phyloP scores from a whole-genome alignment of 2,329 filamentous ascomycete genomes.

The Cladophialophora chaetospira region DNA sequence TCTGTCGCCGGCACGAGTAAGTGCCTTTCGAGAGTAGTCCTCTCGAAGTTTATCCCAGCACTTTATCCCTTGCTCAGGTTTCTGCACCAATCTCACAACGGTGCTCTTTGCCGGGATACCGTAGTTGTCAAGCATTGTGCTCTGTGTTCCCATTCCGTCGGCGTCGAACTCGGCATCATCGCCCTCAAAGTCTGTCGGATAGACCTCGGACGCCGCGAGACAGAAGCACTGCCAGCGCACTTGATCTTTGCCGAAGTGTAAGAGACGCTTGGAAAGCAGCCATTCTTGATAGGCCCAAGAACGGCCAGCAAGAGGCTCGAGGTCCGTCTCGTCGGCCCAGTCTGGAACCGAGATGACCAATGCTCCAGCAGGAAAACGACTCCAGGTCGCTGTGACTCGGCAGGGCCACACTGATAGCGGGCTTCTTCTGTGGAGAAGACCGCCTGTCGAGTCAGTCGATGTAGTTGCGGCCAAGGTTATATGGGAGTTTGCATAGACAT shows the following conservation, averaged over 20 bases:
- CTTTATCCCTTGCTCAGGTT: neutral
- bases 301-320: neutral
- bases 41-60: neutral
- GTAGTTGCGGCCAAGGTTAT: constrained; percentile 2
- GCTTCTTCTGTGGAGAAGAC: neutral
- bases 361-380: neutral
- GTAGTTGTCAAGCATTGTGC: too few relatives aligned
- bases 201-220: neutral
- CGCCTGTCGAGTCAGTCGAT: neutral
- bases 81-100: neutral
- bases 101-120: neutral
- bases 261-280: constrained; percentile 3
- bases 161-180: neutral
- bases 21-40: neutral
- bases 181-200: neutral
- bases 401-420: constrained; percentile 1
- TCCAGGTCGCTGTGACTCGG: neutral
- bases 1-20: neutral
- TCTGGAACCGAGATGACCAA: neutral
- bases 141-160: neutral
- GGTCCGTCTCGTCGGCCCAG: constrained; percentile 1
- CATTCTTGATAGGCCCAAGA: neutral
- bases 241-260: constrained; percentile 2
- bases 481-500: neutral
- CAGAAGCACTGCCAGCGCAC: constrained; percentile 4